phyloP scores from a whole-genome alignment of 768 basidiomycete genomes.

The Serendipita sp. region DNA sequence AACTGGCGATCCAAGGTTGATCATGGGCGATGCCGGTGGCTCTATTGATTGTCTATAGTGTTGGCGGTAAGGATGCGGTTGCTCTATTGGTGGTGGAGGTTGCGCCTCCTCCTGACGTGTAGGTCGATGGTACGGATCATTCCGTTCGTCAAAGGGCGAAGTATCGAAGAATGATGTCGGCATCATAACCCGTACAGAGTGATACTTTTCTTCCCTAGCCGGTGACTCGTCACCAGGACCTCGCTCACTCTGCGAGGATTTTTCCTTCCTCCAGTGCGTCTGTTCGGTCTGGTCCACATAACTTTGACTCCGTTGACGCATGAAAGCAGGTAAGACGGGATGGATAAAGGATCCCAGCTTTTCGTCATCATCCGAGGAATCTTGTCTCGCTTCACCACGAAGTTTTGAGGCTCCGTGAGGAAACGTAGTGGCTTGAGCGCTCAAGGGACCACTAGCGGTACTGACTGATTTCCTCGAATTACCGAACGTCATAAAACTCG shows the following conservation, averaged over 20 bases:
- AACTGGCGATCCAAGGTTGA: neutral
- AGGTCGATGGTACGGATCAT: neutral
- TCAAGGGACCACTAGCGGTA: neutral
- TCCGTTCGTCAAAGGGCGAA: neutral
- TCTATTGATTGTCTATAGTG: neutral
- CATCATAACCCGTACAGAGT: neutral
- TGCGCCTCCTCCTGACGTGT: neutral
- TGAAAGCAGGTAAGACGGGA: neutral
- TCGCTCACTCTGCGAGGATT: neutral
- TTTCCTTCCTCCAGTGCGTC: neutral
- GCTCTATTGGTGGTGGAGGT: neutral
- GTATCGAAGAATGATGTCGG: neutral
- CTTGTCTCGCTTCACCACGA: neutral
- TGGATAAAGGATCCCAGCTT: neutral
- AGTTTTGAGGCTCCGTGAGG: slow-evolving; percentile 2
- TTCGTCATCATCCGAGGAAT: neutral
- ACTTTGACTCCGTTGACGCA: slow-evolving; percentile 1
- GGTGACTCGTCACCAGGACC: too few relatives aligned
- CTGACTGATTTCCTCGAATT: neutral
- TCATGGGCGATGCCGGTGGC: neutral
- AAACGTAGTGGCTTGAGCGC: neutral
- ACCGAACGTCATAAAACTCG: slow-evolving; percentile 5
- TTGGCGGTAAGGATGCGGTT: neutral
- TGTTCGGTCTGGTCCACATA: slow-evolving; percentile 1
- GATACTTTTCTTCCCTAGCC: neutral